These are phyloP conservation scores for Camellia oleifera DNA, from an alignment of 179 eudicot species.

Conservation along the genomic window DNA sequence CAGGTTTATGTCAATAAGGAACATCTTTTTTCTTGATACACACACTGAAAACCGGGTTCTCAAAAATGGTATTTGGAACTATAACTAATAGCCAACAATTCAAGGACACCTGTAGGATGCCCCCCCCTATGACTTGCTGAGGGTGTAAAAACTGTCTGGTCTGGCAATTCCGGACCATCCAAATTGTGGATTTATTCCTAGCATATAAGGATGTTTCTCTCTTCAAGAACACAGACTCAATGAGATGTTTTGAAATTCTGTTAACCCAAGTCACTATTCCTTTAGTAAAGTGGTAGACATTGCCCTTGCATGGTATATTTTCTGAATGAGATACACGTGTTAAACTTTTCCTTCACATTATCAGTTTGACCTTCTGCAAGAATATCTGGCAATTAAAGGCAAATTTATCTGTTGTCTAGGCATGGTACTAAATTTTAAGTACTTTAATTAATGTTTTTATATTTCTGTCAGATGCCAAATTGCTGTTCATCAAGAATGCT, in stretches of 20 bases:
- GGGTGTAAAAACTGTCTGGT: not conserved
- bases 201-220: not conserved
- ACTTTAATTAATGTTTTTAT: not conserved
- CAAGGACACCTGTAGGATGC: not conserved
- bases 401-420: not conserved
- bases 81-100: not conserved
- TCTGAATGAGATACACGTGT: not conserved
- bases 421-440: not conserved
- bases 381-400: not conserved
- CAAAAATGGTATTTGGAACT: not conserved
- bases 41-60: not conserved
- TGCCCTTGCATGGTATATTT: not conserved
- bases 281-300: not conserved
- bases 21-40: not conserved
- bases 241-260: conserved; percentile 7
- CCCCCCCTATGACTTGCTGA: not conserved
- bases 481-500: conserved; percentile 99
- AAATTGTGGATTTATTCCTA: not conserved
- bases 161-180: not conserved
- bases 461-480: conserved; percentile 84
- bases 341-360: not conserved
- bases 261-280: not conserved
- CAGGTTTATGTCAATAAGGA: conserved; percentile 47
- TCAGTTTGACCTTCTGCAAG: not conserved
- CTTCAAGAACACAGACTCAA: not conserved